Evolutionary conservation across 1,139 yeast genomes (phyloP).

Genomic region (Saccharomycopsis hybrid): DNA sequence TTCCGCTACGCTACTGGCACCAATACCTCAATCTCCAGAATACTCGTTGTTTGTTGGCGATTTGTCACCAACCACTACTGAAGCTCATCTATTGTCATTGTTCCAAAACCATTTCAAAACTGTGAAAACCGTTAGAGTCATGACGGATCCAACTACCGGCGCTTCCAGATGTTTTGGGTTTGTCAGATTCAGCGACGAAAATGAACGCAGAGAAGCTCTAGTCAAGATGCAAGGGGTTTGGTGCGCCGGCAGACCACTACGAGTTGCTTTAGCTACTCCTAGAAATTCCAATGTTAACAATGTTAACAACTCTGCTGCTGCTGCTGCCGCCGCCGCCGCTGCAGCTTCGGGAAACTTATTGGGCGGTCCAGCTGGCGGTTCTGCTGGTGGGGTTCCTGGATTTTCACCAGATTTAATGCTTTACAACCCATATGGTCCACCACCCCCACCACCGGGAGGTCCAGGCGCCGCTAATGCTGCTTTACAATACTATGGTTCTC

Average conservation of each 20-base stretch:
- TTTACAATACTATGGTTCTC: conserved; percentile 9
- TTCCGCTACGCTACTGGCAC: conserved; percentile 53
- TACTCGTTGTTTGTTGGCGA: conserved; percentile 74
- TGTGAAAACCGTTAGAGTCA: conserved; percentile 61
- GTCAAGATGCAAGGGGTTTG: conserved; percentile 69
- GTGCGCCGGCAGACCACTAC: conserved; percentile 67
- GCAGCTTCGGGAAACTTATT: neutral
- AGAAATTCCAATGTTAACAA: conserved; percentile 27
- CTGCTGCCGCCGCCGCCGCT: conserved; percentile 9
- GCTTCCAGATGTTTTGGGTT: conserved; percentile 73
- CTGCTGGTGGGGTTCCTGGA: neutral
- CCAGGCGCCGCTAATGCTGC: conserved; percentile 3
- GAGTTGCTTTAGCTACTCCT: conserved; percentile 69
- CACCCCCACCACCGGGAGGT: neutral
- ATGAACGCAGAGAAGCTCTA: conserved; percentile 58
- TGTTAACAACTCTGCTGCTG: conserved; percentile 13
- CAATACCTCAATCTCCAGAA: conserved; percentile 46
- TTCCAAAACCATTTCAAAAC: conserved; percentile 59
- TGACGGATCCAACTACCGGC: conserved; percentile 71
- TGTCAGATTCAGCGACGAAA: conserved; percentile 59
- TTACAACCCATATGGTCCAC: conserved; percentile 8
- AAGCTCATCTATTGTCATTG: conserved; percentile 59
- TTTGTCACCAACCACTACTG: conserved; percentile 65
- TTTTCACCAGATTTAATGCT: conserved; percentile 15
- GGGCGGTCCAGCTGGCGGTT: conserved; percentile 2